phyloP scores from a whole-genome alignment of 2,329 filamentous ascomycete genomes.

The Achaetomium macrosporum region DNA sequence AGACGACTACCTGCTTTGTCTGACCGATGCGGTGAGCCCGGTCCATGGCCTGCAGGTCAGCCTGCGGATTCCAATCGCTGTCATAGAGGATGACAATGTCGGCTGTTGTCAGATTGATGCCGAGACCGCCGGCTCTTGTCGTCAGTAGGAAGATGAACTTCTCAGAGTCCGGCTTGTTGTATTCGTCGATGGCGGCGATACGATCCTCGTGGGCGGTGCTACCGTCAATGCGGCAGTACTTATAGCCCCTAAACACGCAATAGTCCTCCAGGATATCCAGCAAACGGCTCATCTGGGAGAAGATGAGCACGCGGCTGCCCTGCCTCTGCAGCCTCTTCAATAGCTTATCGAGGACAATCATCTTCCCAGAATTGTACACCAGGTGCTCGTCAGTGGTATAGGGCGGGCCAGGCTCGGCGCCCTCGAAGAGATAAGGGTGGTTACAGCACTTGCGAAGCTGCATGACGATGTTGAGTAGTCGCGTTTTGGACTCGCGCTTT shows the following conservation, averaged over 20 bases:
- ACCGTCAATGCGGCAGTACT: conserved; percentile 96
- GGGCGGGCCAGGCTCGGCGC: conserved; percentile 91
- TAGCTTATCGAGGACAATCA: conserved; percentile 93
- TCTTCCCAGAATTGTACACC: conserved; percentile 89
- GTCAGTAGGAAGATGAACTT: conserved; percentile 96
- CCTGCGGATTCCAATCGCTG: conserved; percentile 98
- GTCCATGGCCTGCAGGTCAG: conserved; percentile 98
- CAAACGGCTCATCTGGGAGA: conserved; percentile 98
- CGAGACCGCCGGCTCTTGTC: conserved; percentile 88
- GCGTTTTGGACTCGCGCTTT: conserved; percentile 95
- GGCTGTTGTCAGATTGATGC: conserved; percentile 91
- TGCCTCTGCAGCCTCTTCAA: conserved; percentile 75
- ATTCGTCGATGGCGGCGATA: conserved; percentile 95
- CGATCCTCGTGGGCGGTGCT: conserved; percentile 95
- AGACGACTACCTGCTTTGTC: conserved; percentile 95
- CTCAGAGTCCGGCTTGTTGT: conserved; percentile 92
- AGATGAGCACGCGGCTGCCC: conserved; percentile 94
- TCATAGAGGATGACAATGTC: conserved; percentile 97
- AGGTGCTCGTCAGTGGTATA: conserved; percentile 98
- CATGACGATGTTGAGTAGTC: conserved; percentile 98
- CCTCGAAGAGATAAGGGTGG: conserved; percentile 96
- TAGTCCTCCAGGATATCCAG: conserved; percentile 97
- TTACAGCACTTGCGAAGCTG: conserved; percentile 98
- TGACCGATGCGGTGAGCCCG: conserved; percentile 97
- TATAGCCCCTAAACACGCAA: conserved; percentile 88